These are phyloP conservation scores for Rhizopogon salebrosus DNA, from an alignment of 768 basidiomycete species.

Conservation along the genomic window DNA sequence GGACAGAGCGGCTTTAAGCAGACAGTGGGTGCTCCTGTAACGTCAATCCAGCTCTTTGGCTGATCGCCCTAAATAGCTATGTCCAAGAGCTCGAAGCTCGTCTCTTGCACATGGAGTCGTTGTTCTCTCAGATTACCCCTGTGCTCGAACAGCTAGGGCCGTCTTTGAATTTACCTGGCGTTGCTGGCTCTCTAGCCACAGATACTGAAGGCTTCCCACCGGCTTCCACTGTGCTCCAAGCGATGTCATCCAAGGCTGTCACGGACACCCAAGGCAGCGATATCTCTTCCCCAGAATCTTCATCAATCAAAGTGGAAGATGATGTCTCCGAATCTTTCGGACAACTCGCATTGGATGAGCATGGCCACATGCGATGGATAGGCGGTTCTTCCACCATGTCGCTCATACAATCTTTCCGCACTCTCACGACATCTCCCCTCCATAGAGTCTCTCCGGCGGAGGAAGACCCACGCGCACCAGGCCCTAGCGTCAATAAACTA, in stretches of 20 bases:
- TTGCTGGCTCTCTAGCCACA: constrained; percentile 22
- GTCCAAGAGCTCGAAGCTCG: constrained; percentile 89
- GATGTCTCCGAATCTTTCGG: constrained; percentile 84
- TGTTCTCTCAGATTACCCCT: constrained; percentile 81
- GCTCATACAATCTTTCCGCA: constrained; percentile 81
- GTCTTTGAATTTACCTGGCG: constrained; percentile 38
- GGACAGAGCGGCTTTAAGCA: constrained; percentile 83
- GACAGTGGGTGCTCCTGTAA: constrained; percentile 58
- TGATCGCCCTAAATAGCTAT: constrained; percentile 49
- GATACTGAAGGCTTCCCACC: constrained; percentile 15
- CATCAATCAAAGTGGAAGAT: constrained; percentile 41
- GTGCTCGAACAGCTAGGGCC: constrained; percentile 70
- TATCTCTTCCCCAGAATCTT: constrained; percentile 28
- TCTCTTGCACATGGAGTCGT: constrained; percentile 79
- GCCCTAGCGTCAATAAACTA: constrained; percentile 76
- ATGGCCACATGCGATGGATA: constrained; percentile 89
- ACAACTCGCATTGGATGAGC: constrained; percentile 83
- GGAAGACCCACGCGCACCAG: constrained; percentile 74
- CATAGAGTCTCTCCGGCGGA: constrained; percentile 81
- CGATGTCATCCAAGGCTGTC: constrained; percentile 33
- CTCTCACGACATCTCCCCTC: constrained; percentile 66
- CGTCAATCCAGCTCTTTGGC: constrained; percentile 7
- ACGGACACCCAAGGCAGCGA: constrained; percentile 30
- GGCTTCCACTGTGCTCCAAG: constrained; percentile 27
- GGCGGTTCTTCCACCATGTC: constrained; percentile 92